Percentiles rank a stretch among this genome's conserved stretches.
phyloP scores from a whole-genome alignment of 768 basidiomycete genomes.

The Hygrocybe punicea region DNA sequence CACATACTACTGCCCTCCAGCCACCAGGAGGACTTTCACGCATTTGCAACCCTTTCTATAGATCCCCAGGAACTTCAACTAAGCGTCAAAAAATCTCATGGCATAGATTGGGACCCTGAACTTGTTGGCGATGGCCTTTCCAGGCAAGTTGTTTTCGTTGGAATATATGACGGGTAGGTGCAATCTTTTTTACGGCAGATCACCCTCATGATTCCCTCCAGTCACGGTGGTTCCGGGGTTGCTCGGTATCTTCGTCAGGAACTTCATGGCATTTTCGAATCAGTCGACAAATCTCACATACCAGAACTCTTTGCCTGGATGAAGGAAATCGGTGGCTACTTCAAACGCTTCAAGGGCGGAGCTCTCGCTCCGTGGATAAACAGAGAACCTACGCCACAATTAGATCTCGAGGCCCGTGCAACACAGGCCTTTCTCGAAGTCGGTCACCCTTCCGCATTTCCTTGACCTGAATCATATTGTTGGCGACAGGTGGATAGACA shows the following conservation, averaged over 20 bases:
- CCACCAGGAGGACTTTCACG: slow-evolving; percentile 86
- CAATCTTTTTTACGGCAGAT: neutral
- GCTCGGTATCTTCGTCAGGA: slow-evolving; percentile 83
- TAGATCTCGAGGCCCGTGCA: slow-evolving; percentile 82
- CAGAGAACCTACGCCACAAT: slow-evolving; percentile 29
- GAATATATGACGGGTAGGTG: slow-evolving; percentile 86
- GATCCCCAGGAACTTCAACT: slow-evolving; percentile 69
- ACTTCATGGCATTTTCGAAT: slow-evolving; percentile 80
- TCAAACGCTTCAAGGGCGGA: slow-evolving; percentile 83
- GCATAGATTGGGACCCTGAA: slow-evolving; percentile 70
- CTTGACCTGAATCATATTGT: neutral
- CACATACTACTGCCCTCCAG: slow-evolving; percentile 37
- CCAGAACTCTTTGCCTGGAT: slow-evolving; percentile 75
- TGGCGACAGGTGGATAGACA: slow-evolving; percentile 65
- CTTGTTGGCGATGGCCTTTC: slow-evolving; percentile 53
- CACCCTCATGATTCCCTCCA: slow-evolving; percentile 28
- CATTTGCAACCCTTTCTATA: slow-evolving; percentile 71
- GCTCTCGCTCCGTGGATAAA: slow-evolving; percentile 66
- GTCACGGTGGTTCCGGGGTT: slow-evolving; percentile 89
- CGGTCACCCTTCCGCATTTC: slow-evolving; percentile 16
- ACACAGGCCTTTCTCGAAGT: slow-evolving; percentile 88
- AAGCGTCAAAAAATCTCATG: slow-evolving; percentile 58
- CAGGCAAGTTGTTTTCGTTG: slow-evolving; percentile 78
- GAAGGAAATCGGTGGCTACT: slow-evolving; percentile 84
- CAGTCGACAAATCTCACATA: slow-evolving; percentile 64